Evolutionary conservation across 257 asterid genomes (phyloP).

Genomic region (Verbascum thapsus): DNA sequence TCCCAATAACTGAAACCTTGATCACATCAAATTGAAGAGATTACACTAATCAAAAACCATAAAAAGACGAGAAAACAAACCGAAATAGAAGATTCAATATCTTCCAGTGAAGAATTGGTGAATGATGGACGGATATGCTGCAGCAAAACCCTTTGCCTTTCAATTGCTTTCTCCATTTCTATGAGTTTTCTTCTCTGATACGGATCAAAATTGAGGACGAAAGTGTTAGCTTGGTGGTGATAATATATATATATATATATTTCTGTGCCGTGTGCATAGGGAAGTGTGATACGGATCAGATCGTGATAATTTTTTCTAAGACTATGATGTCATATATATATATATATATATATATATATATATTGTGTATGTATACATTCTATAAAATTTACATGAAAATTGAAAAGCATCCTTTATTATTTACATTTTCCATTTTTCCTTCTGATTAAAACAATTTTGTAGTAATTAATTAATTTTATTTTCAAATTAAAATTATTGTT

Average conservation of each 20-base stretch:
- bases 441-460: no score
- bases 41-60: no score
- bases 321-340: no score
- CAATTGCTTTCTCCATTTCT: conserved; percentile 74
- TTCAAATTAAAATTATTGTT: no score
- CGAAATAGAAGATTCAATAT: conserved; percentile 62
- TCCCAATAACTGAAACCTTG: no score
- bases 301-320: not conserved
- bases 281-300: conserved; percentile 29
- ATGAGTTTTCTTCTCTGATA: conserved; percentile 7
- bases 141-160: conserved; percentile 77
- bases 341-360: no score
- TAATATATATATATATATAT: not conserved
- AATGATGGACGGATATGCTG: conserved; percentile 85
- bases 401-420: no score
- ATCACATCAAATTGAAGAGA: conserved; percentile 9
- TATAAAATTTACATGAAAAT: no score
- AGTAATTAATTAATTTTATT: no score
- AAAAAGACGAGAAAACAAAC: conserved; percentile 65
- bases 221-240: no score
- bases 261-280: conserved; percentile 23
- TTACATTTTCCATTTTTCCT: no score
- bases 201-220: not conserved
- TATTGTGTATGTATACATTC: no score
- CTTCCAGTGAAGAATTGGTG: conserved; percentile 72